Evolutionary conservation across 768 basidiomycete genomes (phyloP), one percentile per base, ranked within the genome.

Genomic region (Dacryopinax spathularia): DNA sequence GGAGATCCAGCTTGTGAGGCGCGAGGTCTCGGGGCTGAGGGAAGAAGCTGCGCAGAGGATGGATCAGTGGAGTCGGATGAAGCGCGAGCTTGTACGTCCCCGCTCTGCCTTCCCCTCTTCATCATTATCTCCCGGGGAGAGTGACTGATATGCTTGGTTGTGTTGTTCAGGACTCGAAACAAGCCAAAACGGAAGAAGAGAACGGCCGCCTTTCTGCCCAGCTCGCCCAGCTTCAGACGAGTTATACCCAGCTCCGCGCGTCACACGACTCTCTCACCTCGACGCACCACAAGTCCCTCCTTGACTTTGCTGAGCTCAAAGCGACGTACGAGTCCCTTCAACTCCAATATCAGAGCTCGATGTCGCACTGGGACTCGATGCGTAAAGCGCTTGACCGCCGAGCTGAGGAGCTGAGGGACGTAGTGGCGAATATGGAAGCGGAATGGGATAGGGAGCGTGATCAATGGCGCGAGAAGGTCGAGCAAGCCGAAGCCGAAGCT

Each of bases 301-400:
- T 84, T 63, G 78, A 94, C 36, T 84, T 83, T 34, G 84, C 86
- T 4, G 85, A 86, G 66, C 77, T 93, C 67, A 82, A 83, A 64
- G 80, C 91, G 33, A 78, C 96, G 18, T 86, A 93, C 12, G 76
- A 81, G 6, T 82, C 93, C 78, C 85, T 96, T 79, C 91, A 97
- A 72, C 87, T 87, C 63, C 81, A 93, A 35, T 91, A 93, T 72
- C 84, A 85, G 61, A 88, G 93, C 66, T 83, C 89, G 22, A 89
- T 90, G 75, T 80, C 82, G 22, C 83, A 91, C 62, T 85, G 97
- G 0, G 86, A 91, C 25, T 79, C 79, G 36, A 83, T 97, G 63
- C 93, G 96, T 73, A 79, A 70, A 70, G 80, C 82, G 64, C 81
- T 82, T 16, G 90, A 95, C 75, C 84, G 80, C 75, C 77, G 84